These are phyloP conservation scores for Tephrocybe sp. DNA, from an alignment of 768 basidiomycete species.

Conservation along the genomic window DNA sequence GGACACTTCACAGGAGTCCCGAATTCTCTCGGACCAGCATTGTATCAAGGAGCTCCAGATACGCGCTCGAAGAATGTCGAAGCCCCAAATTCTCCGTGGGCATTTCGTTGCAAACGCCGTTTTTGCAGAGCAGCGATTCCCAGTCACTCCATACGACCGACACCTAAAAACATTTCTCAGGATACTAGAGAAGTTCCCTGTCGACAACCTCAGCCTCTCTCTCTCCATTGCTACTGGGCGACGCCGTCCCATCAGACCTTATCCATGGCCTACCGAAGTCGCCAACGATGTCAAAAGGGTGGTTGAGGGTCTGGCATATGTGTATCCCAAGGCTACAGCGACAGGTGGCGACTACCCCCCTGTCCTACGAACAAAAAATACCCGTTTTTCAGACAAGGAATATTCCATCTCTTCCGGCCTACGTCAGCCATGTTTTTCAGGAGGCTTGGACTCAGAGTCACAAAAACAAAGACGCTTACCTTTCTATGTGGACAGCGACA, in stretches of 20 bases:
- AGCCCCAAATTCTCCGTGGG: conserved; percentile 16
- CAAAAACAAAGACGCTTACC: background rate
- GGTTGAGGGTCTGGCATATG: conserved; percentile 14
- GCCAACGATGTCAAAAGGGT: conserved; percentile 14
- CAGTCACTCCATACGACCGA: conserved; percentile 26
- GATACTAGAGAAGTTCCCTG: conserved; percentile 18
- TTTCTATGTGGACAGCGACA: background rate
- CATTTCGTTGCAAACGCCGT: conserved; percentile 14
- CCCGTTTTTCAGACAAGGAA: conserved; percentile 8
- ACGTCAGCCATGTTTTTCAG: conserved; percentile 13
- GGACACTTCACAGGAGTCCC: conserved; percentile 18
- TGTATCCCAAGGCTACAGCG: conserved; percentile 1
- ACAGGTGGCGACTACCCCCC: background rate
- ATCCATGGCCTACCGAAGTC: conserved; percentile 10
- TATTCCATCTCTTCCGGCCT: conserved; percentile 6
- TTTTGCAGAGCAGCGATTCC: conserved; percentile 20
- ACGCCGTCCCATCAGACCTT: background rate
- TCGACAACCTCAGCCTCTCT: background rate
- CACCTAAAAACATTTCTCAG: conserved; percentile 23
- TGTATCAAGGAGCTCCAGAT: conserved; percentile 10
- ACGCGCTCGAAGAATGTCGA: conserved; percentile 14
- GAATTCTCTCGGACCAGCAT: conserved; percentile 17
- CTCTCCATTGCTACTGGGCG: background rate
- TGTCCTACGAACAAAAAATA: conserved; percentile 18
- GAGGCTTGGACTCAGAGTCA: background rate